Evolutionary conservation across 768 basidiomycete species (phyloP).

Genomic region (Pleurotus pulmonarius): DNA sequence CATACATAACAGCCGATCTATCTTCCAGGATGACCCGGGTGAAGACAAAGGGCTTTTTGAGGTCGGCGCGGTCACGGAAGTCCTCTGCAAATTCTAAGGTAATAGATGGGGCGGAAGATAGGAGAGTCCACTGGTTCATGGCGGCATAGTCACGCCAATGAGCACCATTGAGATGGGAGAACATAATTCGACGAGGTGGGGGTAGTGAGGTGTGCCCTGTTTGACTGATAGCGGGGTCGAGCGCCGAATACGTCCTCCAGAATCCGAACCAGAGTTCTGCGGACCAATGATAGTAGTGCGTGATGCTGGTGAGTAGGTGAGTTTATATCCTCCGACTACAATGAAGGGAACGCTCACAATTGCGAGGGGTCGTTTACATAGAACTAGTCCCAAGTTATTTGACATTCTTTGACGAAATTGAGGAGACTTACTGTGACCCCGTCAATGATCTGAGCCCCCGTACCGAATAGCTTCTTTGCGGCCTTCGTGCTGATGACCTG

Average conservation of each 20-base stretch:
- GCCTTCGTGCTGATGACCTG: constrained; percentile 65
- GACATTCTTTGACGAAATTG: background rate
- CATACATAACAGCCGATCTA: constrained; percentile 78
- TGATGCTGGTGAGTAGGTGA: constrained; percentile 46
- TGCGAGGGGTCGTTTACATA: constrained; percentile 83
- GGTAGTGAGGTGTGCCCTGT: constrained; percentile 72
- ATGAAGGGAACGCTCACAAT: constrained; percentile 48
- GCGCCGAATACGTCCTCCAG: constrained; percentile 85
- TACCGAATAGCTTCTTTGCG: constrained; percentile 68
- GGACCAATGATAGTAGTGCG: constrained; percentile 92
- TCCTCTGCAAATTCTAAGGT: constrained; percentile 80
- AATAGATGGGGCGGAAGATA: constrained; percentile 75
- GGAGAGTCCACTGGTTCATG: constrained; percentile 88
- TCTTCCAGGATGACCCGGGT: constrained; percentile 89
- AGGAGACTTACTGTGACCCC: constrained; percentile 59
- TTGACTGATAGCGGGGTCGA: constrained; percentile 66
- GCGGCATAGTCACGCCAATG: constrained; percentile 90
- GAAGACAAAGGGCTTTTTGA: constrained; percentile 64
- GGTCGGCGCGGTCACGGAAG: constrained; percentile 64
- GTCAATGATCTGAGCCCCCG: constrained; percentile 67
- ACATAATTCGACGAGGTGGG: constrained; percentile 69
- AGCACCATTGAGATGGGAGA: constrained; percentile 66
- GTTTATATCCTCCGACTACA: background rate
- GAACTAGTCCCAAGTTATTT: constrained; percentile 42
- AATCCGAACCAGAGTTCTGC: constrained; percentile 91